phyloP scores from a whole-genome alignment of 306 rosid species.

The Castanea sativa region DNA sequence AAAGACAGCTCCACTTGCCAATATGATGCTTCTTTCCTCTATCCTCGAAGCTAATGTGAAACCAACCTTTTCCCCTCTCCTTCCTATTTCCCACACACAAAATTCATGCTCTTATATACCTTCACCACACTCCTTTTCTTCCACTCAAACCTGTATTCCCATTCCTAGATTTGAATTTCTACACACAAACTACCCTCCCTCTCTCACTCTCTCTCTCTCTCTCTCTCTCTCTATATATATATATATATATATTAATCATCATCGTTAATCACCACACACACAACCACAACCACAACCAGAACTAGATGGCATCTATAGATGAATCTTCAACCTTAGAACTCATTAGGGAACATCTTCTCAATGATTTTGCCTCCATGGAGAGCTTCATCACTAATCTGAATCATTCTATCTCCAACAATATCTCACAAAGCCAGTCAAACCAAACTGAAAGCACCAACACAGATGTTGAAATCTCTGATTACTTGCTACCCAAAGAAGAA shows the following conservation, averaged over 20 bases:
- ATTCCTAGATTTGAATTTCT: not conserved
- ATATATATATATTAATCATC: too few species aligned
- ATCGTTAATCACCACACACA: too few species aligned
- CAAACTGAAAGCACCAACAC: not conserved
- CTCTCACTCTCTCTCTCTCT: not conserved
- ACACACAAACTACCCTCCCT: not conserved
- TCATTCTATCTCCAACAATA: slow-evolving; percentile 1
- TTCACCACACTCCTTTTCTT: slow-evolving; percentile 9
- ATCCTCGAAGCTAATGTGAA: slow-evolving; percentile 32
- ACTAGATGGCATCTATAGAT: slow-evolving; percentile 25
- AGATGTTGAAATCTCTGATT: slow-evolving; percentile 19
- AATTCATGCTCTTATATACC: not conserved
- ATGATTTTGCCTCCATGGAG: slow-evolving; percentile 42
- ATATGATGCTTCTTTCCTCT: slow-evolving; percentile 25
- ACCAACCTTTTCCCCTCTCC: not conserved
- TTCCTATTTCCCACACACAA: too few species aligned
- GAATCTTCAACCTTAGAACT: slow-evolving; percentile 53
- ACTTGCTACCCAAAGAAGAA: slow-evolving; percentile 15
- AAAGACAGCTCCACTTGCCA: not conserved
- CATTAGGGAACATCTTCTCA: slow-evolving; percentile 59
- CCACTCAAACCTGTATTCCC: slow-evolving; percentile 15
- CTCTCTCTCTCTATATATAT: not conserved
- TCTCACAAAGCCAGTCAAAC: not conserved
- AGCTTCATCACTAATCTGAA: slow-evolving; percentile 34
- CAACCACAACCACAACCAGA: too few species aligned